Conservation (phyloP, 192 early-diverging fungal genomes). For the Backusella tarrabulga region DNA sequence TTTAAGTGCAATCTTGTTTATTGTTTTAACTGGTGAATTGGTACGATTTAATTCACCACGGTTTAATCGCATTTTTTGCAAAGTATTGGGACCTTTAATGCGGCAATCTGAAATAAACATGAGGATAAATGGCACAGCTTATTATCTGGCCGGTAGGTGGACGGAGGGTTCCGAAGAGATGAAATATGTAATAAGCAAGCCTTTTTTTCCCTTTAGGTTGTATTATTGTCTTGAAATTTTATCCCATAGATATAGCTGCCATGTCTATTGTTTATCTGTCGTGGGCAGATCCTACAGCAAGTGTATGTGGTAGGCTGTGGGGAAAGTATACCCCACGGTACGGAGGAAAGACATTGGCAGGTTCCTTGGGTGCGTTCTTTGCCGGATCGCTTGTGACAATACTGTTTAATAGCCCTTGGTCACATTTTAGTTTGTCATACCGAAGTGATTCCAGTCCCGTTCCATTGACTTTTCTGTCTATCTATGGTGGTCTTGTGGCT, state of each 20-base stretch:
- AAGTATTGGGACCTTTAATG: conserved; percentile 42
- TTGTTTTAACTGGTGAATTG: conserved; percentile 33
- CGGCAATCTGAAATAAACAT: conserved; percentile 36
- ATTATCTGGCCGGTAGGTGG: conserved; percentile 39
- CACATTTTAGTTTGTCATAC: not conserved
- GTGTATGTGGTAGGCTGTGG: conserved; percentile 37
- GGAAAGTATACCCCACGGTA: conserved; percentile 41
- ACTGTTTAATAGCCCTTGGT: conserved; percentile 26
- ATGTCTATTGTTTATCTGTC: conserved; percentile 46
- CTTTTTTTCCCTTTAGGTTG: conserved; percentile 22
- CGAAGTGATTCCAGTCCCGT: conserved; percentile 10
- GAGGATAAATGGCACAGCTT: conserved; percentile 41
- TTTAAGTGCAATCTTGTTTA: conserved; percentile 16
- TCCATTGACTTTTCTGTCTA: conserved; percentile 14
- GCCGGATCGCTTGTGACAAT: conserved; percentile 34
- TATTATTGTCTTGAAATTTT: conserved; percentile 27
- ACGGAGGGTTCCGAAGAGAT: not conserved
- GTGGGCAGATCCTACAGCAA: conserved; percentile 49
- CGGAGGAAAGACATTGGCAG: conserved; percentile 43
- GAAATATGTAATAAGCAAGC: not conserved
- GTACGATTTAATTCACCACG: conserved; percentile 34
- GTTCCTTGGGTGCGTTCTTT: conserved; percentile 37
- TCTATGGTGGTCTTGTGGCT: conserved; percentile 42
- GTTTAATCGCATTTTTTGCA: conserved; percentile 40
- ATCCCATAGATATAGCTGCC: conserved; percentile 40